Base-by-base conservation (phyloP, 2,329 filamentous ascomycete species). In the Aspergillus arachidicola region DNA sequence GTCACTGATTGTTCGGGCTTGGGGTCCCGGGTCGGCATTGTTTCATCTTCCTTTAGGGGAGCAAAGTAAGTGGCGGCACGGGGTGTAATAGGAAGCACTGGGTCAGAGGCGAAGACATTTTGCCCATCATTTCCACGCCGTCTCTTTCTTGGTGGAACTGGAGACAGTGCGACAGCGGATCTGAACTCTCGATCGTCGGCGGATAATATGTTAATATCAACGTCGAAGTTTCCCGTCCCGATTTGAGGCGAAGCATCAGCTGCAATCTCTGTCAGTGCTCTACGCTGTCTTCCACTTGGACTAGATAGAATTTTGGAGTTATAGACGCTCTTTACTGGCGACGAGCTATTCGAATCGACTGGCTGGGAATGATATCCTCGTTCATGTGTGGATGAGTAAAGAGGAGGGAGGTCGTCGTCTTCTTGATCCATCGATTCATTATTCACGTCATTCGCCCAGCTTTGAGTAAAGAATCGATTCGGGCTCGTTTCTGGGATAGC, bases 211-310 rank as follows among this genome's bases (percentile, higher is more conserved):
- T 73, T 73, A 55, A 80, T 69, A 26, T 76, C 72, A 5, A 78
- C 55, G 55, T 79, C 77, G 32, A 75, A 71, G 28, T 70, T 69
- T 34, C 69, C 70, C 16, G 67, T 67, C n/a, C 68, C 70, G 56
- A 74, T 69, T 55, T 77, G 73, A 6, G 80, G 80, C 4, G 80
- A 81, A 53, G 73, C 71, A 58, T 81, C 79, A 1, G 76, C 72
- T 28, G 79, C 79, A 66, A 83, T 81, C 34, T 80, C 76, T 14
- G 79, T 77, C 58, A 81, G 70, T 57, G 73, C 71, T 58, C 75
- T 73, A 48, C 78, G 76, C 58, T 74, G 75, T 34, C 75, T 72
- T 53, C 75, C 75, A 59, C 73, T 78, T 38, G 75, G 79, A 62
- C 76, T 81, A 2, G 78, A 80, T 16, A 79, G 64, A 7, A 76